Conservation (phyloP, 306 rosid species). For the Rosa persica region DNA sequence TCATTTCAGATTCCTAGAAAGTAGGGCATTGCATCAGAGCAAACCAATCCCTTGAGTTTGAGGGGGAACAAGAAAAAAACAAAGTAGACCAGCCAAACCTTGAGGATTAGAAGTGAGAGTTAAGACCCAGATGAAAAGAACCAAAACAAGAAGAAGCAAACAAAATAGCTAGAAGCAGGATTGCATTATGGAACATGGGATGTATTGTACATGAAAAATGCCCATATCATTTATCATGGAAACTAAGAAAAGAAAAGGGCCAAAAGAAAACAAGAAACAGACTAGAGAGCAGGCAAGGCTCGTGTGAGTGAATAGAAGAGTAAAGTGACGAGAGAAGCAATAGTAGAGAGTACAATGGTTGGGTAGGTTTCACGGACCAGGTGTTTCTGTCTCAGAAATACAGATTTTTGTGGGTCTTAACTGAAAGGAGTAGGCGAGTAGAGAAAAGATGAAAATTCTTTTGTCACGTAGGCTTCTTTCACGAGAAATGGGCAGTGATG, state of each 20-base stretch:
- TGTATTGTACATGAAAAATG: slow-evolving; percentile 25
- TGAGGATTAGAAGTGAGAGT: slow-evolving; percentile 17
- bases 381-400: slow-evolving; percentile 44
- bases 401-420: slow-evolving; percentile 33
- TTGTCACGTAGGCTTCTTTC: slow-evolving; percentile 43
- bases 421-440: background rate
- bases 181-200: slow-evolving; percentile 41
- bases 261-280: slow-evolving; percentile 38
- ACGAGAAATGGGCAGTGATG: slow-evolving; percentile 65
- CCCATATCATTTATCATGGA: slow-evolving; percentile 29
- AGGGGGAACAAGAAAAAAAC: background rate
- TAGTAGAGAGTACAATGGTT: slow-evolving; percentile 32
- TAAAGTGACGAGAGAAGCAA: slow-evolving; percentile 31
- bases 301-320: slow-evolving; percentile 24
- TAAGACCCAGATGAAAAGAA: slow-evolving; percentile 21
- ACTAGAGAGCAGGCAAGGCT: slow-evolving; percentile 21
- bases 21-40: slow-evolving; percentile 10
- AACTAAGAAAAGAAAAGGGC: background rate
- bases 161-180: slow-evolving; percentile 29
- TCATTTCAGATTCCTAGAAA: slow-evolving; percentile 30
- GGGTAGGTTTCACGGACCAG: slow-evolving; percentile 59
- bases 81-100: slow-evolving; percentile 25
- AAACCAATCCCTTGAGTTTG: slow-evolving; percentile 6
- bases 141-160: slow-evolving; percentile 38
- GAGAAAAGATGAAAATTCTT: slow-evolving; percentile 26